These are phyloP conservation scores for Micractinium conductrix DNA, from an alignment of 139 green algal genomes.

Conservation along the genomic window DNA sequence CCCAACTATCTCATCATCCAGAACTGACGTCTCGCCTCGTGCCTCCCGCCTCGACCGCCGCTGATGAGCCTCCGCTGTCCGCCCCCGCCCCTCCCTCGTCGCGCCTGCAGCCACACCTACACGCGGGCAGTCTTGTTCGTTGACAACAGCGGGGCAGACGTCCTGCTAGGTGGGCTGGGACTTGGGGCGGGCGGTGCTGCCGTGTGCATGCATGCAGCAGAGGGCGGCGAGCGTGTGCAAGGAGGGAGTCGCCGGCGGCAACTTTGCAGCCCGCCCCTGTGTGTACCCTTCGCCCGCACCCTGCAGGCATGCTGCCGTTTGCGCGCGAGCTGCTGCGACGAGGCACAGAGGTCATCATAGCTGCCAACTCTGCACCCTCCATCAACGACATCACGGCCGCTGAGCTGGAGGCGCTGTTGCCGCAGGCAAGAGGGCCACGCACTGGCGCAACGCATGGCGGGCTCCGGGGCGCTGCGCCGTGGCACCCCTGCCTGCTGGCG, in stretches of 20 bases:
- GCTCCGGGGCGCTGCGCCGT: no score
- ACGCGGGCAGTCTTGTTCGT: conserved; percentile 86
- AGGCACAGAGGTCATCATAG: conserved; percentile 79
- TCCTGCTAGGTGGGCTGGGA: conserved; percentile 64
- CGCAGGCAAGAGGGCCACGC: conserved; percentile 23
- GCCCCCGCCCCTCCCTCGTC: background rate
- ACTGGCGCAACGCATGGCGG: no score
- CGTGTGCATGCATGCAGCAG: background rate
- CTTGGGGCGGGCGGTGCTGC: background rate
- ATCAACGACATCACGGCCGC: conserved; percentile 95
- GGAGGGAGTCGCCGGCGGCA: no score
- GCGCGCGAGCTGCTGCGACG: conserved; percentile 78
- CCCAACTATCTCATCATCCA: no score
- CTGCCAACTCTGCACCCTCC: conserved; percentile 80
- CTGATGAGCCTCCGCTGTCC: no score
- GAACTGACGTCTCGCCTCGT: no score
- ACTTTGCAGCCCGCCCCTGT: no score
- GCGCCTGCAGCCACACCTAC: conserved; percentile 45
- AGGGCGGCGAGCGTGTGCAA: background rate
- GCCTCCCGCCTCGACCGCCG: no score
- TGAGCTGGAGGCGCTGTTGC: conserved; percentile 79
- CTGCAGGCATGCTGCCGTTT: conserved; percentile 86
- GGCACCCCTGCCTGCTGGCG: background rate
- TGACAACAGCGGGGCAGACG: conserved; percentile 91
- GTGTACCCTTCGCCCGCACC: background rate